Base-by-base conservation (phyloP, 176 grass and related monocot genomes). In the Lolium multiflorum region DNA sequence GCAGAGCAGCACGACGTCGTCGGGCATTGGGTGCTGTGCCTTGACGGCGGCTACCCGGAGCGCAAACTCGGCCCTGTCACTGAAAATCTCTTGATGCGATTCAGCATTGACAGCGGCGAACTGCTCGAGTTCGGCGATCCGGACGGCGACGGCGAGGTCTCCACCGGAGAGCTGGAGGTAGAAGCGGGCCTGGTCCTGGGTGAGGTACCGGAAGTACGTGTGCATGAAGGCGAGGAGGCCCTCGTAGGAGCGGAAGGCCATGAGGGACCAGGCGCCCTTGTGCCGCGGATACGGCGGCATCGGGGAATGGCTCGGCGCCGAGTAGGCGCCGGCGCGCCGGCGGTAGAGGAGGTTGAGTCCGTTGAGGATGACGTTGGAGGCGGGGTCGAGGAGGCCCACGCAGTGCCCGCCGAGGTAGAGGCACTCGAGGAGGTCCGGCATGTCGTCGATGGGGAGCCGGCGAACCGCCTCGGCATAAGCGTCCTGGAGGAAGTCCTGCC, bases 331-430 rank as follows among this genome's bases (percentile, higher is more conserved):
- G 50, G 9, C 4, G 13, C 49, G 51, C 9, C 17, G 31, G 5
- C 17, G 51, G 28, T 10, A 39, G 51, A 77, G 75, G 18, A 38
- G 50, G 31, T 1, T n/a, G 75, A 75, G 72, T 46, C 12, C 47
- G 47, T 75, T 62, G 77, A 81, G 25, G 46, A 81, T 37, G 79
- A 57, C 20, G 52, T 77, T 77, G 28, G 75, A 77, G 25, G 51
- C 6, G 9, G 63, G 63, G 63, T 82, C 64, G 65, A 57, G 51
- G 49, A 77, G 74, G 74, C 26, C 26, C 26, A 77, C 4, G 50
- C 50, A 77, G 74, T 37, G 74, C 16, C 50, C 24, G 26, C 74
- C 50, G 26, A 2, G 17, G 50, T 12, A 18, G 26, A 55, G 50
- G 74, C 73, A 74, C 11, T 74, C 18, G 12, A 74, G 5, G 71